These are phyloP conservation scores for Hirsutella rhossiliensis DNA, from an alignment of 2,329 filamentous ascomycete genomes.

Conservation along the genomic window DNA sequence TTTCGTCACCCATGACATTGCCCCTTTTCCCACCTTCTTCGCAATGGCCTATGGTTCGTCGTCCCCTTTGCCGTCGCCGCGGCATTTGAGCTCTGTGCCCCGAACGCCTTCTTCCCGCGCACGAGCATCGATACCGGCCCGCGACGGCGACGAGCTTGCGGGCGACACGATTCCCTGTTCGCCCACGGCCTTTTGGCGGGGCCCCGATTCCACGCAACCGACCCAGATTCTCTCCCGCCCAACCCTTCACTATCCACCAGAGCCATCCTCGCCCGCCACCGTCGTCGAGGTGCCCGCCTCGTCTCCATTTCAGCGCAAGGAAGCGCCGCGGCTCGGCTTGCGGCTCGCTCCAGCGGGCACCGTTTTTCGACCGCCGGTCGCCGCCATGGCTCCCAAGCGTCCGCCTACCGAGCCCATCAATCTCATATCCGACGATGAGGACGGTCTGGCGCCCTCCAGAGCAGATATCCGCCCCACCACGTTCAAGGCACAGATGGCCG, in stretches of 20 bases:
- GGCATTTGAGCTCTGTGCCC: constrained; percentile 15
- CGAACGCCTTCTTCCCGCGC: constrained; percentile 13
- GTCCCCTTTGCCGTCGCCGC: constrained; percentile 17
- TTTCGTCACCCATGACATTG: background rate
- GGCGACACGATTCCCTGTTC: constrained; percentile 34
- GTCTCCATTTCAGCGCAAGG: constrained; percentile 51
- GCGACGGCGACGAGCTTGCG: constrained; percentile 33
- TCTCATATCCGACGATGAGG: constrained; percentile 37
- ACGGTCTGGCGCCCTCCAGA: constrained; percentile 34
- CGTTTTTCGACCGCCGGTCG: constrained; percentile 42
- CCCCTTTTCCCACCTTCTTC: background rate
- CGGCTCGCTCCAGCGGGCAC: constrained; percentile 70
- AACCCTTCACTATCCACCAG: constrained; percentile 15
- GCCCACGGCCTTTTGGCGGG: constrained; percentile 22
- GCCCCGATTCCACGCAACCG: constrained; percentile 26
- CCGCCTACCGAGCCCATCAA: constrained; percentile 30
- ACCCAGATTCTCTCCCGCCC: constrained; percentile 34
- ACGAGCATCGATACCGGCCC: constrained; percentile 9
- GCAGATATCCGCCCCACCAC: constrained; percentile 52
- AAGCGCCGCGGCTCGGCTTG: constrained; percentile 28
- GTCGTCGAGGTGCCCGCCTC: constrained; percentile 77
- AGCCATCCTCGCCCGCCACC: constrained; percentile 31
- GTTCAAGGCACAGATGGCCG: constrained; percentile 29
- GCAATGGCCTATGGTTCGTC: constrained; percentile 18
- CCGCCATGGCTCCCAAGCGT: constrained; percentile 18